phyloP scores from a whole-genome alignment of 1,139 yeast species.

The Pichia sp. region DNA sequence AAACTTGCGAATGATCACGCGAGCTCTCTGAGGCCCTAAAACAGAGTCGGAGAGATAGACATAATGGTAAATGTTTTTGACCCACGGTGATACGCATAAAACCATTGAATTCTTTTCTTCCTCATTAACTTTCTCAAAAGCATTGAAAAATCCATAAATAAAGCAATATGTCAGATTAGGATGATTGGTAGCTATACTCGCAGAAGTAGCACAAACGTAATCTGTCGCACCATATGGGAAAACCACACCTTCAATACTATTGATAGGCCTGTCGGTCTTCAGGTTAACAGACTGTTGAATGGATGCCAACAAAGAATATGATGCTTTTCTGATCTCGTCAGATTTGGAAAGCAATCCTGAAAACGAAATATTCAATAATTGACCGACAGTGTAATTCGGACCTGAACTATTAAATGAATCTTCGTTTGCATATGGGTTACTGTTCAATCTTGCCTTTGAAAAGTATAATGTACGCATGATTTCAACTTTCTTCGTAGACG shows the following conservation, averaged over 20 bases:
- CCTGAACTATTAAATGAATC: slow-evolving; percentile 21
- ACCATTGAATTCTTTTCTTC: slow-evolving; percentile 37
- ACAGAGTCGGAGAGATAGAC: slow-evolving; percentile 48
- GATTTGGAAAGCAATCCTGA: slow-evolving; percentile 59
- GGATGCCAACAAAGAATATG: slow-evolving; percentile 60
- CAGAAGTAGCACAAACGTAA: slow-evolving; percentile 55
- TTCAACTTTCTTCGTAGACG: slow-evolving; percentile 58
- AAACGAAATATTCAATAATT: slow-evolving; percentile 56
- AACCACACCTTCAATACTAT: slow-evolving; percentile 55
- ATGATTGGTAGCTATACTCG: slow-evolving; percentile 45
- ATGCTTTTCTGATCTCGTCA: slow-evolving; percentile 53
- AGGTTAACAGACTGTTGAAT: slow-evolving; percentile 54
- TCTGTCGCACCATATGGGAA: slow-evolving; percentile 67
- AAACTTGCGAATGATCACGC: slow-evolving; percentile 56
- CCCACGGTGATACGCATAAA: slow-evolving; percentile 69
- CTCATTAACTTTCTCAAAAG: slow-evolving; percentile 37
- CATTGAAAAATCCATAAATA: slow-evolving; percentile 52
- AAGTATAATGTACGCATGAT: slow-evolving; percentile 64
- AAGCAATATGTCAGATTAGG: slow-evolving; percentile 62
- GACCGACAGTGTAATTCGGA: slow-evolving; percentile 42
- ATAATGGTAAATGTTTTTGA: slow-evolving; percentile 55
- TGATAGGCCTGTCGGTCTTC: slow-evolving; percentile 52
- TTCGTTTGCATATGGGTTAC: slow-evolving; percentile 8
- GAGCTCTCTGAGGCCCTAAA: slow-evolving; percentile 54
- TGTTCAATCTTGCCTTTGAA: slow-evolving; percentile 42